phyloP scores from a whole-genome alignment of 1,284 basidiomycete species.

The Pterula multifida region DNA sequence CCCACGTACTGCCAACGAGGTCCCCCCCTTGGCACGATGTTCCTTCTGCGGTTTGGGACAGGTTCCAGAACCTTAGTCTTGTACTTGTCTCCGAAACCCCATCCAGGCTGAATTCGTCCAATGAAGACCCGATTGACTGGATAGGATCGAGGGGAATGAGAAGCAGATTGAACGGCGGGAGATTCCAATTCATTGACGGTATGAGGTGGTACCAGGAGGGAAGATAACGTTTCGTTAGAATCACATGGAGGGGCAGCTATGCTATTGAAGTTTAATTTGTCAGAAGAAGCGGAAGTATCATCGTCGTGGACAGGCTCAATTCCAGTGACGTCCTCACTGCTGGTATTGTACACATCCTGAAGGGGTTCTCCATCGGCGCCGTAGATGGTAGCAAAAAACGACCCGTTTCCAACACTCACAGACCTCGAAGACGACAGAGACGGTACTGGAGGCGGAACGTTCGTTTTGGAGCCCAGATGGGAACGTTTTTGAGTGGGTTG shows the following conservation, averaged over 20 bases:
- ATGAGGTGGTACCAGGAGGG: no score
- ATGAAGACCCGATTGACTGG: background rate
- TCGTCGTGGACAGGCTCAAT: no score
- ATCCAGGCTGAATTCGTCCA: background rate
- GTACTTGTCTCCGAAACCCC: background rate
- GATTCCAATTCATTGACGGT: no score
- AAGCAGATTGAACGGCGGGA: no score
- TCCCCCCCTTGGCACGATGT: background rate
- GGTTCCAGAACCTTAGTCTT: background rate
- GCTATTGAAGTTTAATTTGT: no score
- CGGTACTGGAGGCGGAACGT: background rate
- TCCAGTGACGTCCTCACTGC: no score
- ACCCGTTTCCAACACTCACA: background rate
- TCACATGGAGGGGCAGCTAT: no score
- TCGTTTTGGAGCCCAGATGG: background rate
- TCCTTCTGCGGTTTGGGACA: background rate
- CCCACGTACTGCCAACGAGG: background rate
- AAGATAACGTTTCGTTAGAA: no score
- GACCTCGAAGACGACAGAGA: no score
- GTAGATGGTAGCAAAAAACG: background rate
- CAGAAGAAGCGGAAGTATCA: no score
- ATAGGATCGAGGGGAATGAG: background rate
- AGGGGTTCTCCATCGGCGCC: background rate
- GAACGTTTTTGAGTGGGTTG: background rate
- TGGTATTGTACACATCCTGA: background rate